A percentile compares a stretch with the other conserved stretches of the same genome.
Evolutionary conservation across 1,284 basidiomycete genomes (phyloP).

Genomic region (Fomitopsis palustris): DNA sequence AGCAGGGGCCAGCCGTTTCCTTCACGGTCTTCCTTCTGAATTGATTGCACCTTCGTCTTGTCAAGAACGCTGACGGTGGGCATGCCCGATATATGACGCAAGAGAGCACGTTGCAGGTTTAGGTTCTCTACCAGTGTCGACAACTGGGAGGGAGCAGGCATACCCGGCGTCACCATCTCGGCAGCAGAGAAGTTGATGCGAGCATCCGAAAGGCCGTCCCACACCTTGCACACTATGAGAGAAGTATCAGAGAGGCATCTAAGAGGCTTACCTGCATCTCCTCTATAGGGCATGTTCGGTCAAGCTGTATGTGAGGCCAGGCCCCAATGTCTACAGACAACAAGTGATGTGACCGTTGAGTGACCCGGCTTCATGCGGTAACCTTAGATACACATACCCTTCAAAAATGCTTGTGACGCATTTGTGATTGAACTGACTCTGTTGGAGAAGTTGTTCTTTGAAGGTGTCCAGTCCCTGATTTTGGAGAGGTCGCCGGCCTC

Average conservation of each 20-base stretch:
- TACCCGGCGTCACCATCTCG: slow-evolving; percentile 38
- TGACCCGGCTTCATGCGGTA: background rate
- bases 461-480: slow-evolving; percentile 64
- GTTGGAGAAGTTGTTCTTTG: slow-evolving; percentile 71
- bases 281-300: slow-evolving; percentile 69
- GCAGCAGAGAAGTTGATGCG: slow-evolving; percentile 67
- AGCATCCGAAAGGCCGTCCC: slow-evolving; percentile 86
- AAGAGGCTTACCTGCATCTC: slow-evolving; percentile 72
- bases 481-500: slow-evolving; percentile 78
- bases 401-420: slow-evolving; percentile 73
- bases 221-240: slow-evolving; percentile 53
- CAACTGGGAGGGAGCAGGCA: slow-evolving; percentile 42
- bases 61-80: slow-evolving; percentile 56
- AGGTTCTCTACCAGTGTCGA: slow-evolving; percentile 86
- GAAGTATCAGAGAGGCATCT: background rate
- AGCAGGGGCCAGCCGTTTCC: slow-evolving; percentile 72
- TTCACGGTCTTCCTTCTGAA: slow-evolving; percentile 44
- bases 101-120: slow-evolving; percentile 82
- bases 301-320: slow-evolving; percentile 76
- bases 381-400: slow-evolving; percentile 44
- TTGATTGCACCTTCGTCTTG: slow-evolving; percentile 65
- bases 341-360: background rate
- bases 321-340: slow-evolving; percentile 66
- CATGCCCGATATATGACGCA: slow-evolving; percentile 49
- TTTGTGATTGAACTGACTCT: slow-evolving; percentile 89